Base-by-base conservation (phyloP, 352 stramenopile genomes). In the Pythium aristosporum region DNA sequence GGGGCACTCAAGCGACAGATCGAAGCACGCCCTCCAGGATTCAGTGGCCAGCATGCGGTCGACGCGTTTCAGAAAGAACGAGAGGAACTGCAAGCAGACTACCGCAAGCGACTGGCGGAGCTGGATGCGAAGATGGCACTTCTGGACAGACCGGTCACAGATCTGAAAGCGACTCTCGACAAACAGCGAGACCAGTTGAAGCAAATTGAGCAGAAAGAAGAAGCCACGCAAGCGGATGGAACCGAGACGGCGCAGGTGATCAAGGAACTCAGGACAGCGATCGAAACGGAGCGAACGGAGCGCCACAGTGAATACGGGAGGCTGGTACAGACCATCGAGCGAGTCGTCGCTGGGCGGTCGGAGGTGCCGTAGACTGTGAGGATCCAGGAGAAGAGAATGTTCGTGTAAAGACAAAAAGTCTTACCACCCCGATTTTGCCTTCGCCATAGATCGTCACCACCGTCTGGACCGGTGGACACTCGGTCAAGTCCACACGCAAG, bases 291-390 rank as follows among this genome's bases (percentile, higher is more conserved):
- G 42, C 54, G 54, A 12, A 32, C 3, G 21, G 42, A 51, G 6
- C 54, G 54, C 42, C 39, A 44, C 25, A 21, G 20, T 10, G 54
- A 52, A 23, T 61, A 61, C 54, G 41, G 42, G 28, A 13, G 15
- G 41, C 28, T 61, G 28, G 37, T 61, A 0, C 25, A 61, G 13
- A 61, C 39, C 6, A 51, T 61, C n/a, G 54, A 61, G 42, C 54
- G 44, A n/a, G 28, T 61, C 5, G 25, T 44, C 2, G 54, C 54
- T 1, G 20, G 51, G 4, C 11, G 39, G 20, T 21, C 51, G 18
- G 10, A 43, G 13, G 25, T 30, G 25, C 25, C 25, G 5, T 30
- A 30, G 25, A 5, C 25, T 30, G 25, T 30, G 25, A 30, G 25
- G 25, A 30, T 2, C 25, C 25, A 30, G 25, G 25, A 30, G 5